Percentiles rank a stretch among this genome's conserved stretches.
phyloP scores from a whole-genome alignment of 2,329 filamentous ascomycete species.

The Sclerotinia nivalis region DNA sequence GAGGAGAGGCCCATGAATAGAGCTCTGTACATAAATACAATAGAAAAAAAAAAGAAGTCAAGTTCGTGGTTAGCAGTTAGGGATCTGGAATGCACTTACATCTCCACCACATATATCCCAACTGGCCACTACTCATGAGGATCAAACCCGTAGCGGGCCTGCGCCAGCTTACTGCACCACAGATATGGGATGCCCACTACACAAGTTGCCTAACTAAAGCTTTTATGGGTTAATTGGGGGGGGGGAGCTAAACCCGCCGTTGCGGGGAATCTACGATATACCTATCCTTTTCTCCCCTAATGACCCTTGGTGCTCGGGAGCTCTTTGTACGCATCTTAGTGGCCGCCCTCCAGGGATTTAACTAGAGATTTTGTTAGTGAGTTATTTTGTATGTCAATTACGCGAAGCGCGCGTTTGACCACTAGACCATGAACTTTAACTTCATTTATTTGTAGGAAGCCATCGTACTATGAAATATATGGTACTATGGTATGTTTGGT shows the following conservation, averaged over 20 bases:
- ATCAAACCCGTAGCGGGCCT: conserved; percentile 9
- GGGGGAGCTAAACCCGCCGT: neutral
- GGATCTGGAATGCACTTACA: conserved; percentile 9
- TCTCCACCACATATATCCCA: neutral
- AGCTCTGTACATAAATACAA: neutral
- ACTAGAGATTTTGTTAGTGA: conserved; percentile 4
- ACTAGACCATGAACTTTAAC: conserved; percentile 19
- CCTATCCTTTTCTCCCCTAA: conserved; percentile 3
- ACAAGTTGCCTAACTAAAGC: conserved; percentile 19
- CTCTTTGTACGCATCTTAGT: conserved; percentile 8
- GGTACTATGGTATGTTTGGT: neutral
- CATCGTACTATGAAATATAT: neutral
- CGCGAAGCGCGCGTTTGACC: conserved; percentile 5
- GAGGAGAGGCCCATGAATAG: neutral
- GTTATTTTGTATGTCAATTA: no score
- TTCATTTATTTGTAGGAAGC: neutral
- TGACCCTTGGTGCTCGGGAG: neutral
- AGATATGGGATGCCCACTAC: neutral
- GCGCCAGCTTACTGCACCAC: conserved; percentile 17
- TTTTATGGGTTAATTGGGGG: neutral
- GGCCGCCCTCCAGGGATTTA: conserved; percentile 10
- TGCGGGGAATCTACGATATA: conserved; percentile 2
- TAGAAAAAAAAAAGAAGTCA: neutral
- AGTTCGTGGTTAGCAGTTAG: conserved; percentile 2
- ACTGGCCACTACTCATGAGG: conserved; percentile 15